Conservation (phyloP, 495 filamentous ascomycete genomes). For the Neurospora sp. region DNA sequence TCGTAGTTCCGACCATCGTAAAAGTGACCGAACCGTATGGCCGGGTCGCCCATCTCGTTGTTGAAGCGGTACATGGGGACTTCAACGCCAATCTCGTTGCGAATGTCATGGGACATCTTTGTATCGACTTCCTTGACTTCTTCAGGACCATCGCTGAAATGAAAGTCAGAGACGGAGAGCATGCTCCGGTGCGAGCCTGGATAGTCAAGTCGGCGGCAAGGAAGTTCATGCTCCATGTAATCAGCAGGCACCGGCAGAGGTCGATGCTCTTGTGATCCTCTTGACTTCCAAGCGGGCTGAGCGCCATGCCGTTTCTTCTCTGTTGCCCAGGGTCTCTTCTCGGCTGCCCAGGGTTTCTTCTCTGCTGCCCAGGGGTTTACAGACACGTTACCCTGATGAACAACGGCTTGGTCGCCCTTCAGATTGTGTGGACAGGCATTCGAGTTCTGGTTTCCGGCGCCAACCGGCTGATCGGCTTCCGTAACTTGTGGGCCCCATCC, state of each 20-base stretch:
- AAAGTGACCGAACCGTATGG: conserved; percentile 1
- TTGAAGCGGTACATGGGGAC: neutral
- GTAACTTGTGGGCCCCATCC: neutral
- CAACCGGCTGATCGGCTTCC: neutral
- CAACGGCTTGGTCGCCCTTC: neutral
- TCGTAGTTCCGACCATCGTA: conserved; percentile 1
- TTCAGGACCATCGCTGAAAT: conserved; percentile 5
- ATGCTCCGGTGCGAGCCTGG: conserved; percentile 4
- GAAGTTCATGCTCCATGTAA: conserved; percentile 2
- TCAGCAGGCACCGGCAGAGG: neutral
- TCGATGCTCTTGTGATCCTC: neutral
- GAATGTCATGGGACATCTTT: conserved; percentile 2
- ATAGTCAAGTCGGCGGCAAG: conserved; percentile 6
- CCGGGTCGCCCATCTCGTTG: neutral
- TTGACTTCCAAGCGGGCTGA: neutral
- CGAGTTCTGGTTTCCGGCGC: neutral
- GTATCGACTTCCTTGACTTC: neutral
- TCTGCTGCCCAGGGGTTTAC: neutral
- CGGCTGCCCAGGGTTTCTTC: neutral
- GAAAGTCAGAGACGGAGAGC: neutral
- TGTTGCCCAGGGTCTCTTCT: neutral
- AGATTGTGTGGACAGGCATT: neutral
- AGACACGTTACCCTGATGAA: neutral
- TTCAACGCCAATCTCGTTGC: conserved; percentile 9
- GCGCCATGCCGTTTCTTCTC: neutral